Conservation (phyloP, 202 grass and related monocot species). For the Panicum hallii region DNA sequence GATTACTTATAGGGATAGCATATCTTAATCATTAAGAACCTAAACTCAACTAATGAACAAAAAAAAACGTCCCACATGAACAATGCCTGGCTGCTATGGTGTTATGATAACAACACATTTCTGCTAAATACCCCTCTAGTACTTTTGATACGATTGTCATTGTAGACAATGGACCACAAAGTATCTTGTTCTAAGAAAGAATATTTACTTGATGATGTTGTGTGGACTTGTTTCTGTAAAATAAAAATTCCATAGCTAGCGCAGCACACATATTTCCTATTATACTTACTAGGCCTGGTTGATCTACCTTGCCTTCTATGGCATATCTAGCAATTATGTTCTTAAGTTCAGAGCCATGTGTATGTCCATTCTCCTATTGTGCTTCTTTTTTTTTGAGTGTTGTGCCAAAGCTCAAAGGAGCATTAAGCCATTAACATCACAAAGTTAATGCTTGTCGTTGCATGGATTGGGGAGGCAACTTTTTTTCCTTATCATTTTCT, state of each 20-base stretch:
- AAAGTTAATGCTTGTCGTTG: constrained; percentile 1
- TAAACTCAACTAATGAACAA: not conserved
- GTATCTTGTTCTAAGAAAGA: not conserved
- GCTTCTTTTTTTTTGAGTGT: not conserved
- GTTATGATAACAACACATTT: not conserved
- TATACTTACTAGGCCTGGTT: not conserved
- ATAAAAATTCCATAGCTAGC: constrained; percentile 21
- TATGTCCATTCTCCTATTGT: not conserved
- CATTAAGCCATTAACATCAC: not conserved
- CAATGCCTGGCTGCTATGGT: not conserved
- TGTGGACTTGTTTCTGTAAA: constrained; percentile 18
- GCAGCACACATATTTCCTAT: not conserved
- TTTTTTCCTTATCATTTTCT: not conserved
- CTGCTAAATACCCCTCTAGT: not conserved
- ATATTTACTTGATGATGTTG: not conserved
- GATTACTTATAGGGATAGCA: not conserved
- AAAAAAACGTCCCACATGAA: not conserved
- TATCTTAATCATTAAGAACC: not conserved
- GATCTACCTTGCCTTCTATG: constrained; percentile 17
- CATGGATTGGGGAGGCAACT: not conserved
- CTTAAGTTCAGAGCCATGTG: not conserved
- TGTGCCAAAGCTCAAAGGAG: not conserved
- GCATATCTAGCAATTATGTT: constrained; percentile 17
- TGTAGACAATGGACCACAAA: constrained; percentile 6
- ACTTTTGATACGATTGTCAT: not conserved